Conservation (phyloP, 2,329 filamentous ascomycete species). For the Colletotrichum coccodes region DNA sequence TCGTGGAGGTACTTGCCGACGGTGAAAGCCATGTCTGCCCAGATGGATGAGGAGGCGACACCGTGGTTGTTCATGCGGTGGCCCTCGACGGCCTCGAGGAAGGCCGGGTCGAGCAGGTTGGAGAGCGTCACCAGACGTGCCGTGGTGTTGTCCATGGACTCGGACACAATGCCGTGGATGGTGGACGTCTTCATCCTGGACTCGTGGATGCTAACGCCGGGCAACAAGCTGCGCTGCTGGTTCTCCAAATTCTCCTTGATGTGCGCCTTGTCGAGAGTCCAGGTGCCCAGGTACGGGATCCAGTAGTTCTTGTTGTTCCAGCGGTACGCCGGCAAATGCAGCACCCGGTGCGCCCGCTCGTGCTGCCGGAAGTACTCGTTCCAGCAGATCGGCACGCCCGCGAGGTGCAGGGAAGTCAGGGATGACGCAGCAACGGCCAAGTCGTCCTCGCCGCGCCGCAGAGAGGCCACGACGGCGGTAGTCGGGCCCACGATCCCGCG, state of each 20-base stretch:
- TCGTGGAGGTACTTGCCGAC: not conserved
- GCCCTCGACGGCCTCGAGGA: slow-evolving; percentile 49
- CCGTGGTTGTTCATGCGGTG: slow-evolving; percentile 54
- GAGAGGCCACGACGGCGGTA: slow-evolving; percentile 68
- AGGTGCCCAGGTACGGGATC: slow-evolving; percentile 70
- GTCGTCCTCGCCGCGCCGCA: slow-evolving; percentile 70
- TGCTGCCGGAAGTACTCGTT: slow-evolving; percentile 74
- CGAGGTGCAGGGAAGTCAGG: slow-evolving; percentile 65
- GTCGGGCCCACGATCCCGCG: slow-evolving; percentile 73
- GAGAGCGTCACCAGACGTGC: slow-evolving; percentile 48
- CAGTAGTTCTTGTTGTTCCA: slow-evolving; percentile 80
- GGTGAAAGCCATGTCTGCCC: slow-evolving; percentile 9
- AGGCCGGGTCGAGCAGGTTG: slow-evolving; percentile 49
- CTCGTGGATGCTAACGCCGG: too few relatives aligned
- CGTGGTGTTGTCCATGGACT: slow-evolving; percentile 39
- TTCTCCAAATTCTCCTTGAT: slow-evolving; percentile 64
- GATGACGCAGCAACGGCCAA: slow-evolving; percentile 73
- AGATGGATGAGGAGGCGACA: slow-evolving; percentile 48
- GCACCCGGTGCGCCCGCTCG: slow-evolving; percentile 65
- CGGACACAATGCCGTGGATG: slow-evolving; percentile 48
- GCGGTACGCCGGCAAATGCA: slow-evolving; percentile 73
- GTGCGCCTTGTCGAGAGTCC: slow-evolving; percentile 50
- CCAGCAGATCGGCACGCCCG: slow-evolving; percentile 71
- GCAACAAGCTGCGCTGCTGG: slow-evolving; percentile 35
- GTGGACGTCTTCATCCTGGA: slow-evolving; percentile 42